A percentile compares a stretch with the other conserved stretches of the same genome.
phyloP scores from a whole-genome alignment of 352 stramenopile species.

The Peronospora farinosa region DNA sequence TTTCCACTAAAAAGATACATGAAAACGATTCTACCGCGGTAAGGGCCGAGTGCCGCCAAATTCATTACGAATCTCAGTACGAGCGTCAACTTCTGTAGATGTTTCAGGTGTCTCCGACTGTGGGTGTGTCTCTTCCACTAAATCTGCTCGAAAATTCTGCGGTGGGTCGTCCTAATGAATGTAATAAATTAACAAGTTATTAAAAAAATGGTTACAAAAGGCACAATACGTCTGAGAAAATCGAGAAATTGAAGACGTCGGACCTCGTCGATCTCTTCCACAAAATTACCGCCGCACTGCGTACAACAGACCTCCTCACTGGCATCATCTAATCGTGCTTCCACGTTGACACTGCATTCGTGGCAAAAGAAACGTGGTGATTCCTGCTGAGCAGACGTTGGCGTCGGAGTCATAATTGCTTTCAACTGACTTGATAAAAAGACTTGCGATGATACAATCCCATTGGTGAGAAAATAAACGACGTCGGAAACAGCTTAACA shows the following conservation, averaged over 20 bases:
- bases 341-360: conserved; percentile 54
- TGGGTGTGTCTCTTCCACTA: conserved; percentile 16
- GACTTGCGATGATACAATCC: conserved; percentile 19
- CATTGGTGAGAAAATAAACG: conserved; percentile 7
- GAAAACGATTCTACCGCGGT: conserved; percentile 8
- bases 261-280: conserved; percentile 79
- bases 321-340: conserved; percentile 48
- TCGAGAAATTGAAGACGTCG: neutral
- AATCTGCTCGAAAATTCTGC: conserved; percentile 41
- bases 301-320: conserved; percentile 68
- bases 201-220: conserved; percentile 7
- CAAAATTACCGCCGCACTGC: conserved; percentile 72
- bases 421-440: conserved; percentile 25
- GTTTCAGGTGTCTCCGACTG: conserved; percentile 4
- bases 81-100: conserved; percentile 1
- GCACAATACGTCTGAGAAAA: neutral
- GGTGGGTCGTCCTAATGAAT: conserved; percentile 56
- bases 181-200: conserved; percentile 5
- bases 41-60: conserved; percentile 24
- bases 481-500: too few species aligned
- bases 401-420: conserved; percentile 19
- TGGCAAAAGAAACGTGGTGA: conserved; percentile 75
- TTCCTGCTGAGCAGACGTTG: conserved; percentile 11
- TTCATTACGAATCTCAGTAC: conserved; percentile 31
- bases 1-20: neutral